phyloP scores from a whole-genome alignment of 306 rosid species.

The Hylodesmum podocarpum region DNA sequence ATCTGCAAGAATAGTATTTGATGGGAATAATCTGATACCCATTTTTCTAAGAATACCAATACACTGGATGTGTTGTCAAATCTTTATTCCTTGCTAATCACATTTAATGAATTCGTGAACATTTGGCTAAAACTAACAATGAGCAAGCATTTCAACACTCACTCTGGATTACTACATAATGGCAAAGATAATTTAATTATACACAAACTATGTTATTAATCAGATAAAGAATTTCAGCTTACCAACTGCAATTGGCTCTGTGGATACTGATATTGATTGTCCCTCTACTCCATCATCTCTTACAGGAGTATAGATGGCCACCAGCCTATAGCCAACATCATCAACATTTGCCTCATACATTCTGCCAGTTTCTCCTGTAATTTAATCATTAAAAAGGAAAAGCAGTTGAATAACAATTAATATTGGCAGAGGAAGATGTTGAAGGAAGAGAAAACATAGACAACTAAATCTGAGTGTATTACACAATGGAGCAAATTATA shows the following conservation, averaged over 20 bases:
- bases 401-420: background rate
- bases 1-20: background rate
- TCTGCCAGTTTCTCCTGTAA: conserved; percentile 85
- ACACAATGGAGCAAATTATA: background rate
- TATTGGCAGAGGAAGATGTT: background rate
- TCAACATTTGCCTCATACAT: conserved; percentile 98
- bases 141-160: background rate
- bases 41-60: background rate
- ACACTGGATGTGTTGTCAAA: background rate
- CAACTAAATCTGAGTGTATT: background rate
- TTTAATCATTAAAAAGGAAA: conserved; percentile 15
- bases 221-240: conserved; percentile 32
- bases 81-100: background rate
- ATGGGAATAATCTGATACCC: background rate
- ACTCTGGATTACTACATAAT: background rate
- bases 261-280: conserved; percentile 83
- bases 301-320: conserved; percentile 89
- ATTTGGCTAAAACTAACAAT: background rate
- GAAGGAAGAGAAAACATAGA: background rate
- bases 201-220: background rate
- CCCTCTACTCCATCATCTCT: conserved; percentile 98
- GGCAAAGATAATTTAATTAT: conserved; percentile 4
- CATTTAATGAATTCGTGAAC: background rate
- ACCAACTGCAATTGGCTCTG: conserved; percentile 96
- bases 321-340: conserved; percentile 94